Conservation (phyloP, 768 basidiomycete species). For the Leccinellum albellum region DNA sequence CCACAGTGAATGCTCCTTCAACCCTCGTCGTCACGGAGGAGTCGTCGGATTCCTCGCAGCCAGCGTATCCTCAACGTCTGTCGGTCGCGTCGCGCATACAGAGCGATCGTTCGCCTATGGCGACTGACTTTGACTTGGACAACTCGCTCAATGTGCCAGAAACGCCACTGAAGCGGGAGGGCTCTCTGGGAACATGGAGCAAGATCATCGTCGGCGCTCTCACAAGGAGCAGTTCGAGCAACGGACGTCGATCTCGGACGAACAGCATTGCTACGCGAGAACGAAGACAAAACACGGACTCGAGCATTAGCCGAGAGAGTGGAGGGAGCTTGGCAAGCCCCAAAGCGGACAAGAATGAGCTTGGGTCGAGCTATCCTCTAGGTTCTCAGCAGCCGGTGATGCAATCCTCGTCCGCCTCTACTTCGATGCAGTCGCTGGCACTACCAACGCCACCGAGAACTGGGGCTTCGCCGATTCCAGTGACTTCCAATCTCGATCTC, state of each 20-base stretch:
- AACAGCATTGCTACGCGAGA: conserved; percentile 71
- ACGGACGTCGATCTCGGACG: conserved; percentile 72
- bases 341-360: conserved; percentile 53
- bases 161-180: conserved; percentile 56
- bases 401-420: conserved; percentile 67
- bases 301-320: conserved; percentile 72
- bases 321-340: conserved; percentile 64
- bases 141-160: conserved; percentile 41
- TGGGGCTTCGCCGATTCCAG: conserved; percentile 75
- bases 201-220: conserved; percentile 63
- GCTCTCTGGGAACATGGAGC: conserved; percentile 60
- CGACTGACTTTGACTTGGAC: conserved; percentile 49
- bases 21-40: conserved; percentile 41
- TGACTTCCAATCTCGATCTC: conserved; percentile 65
- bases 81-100: conserved; percentile 62
- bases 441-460: conserved; percentile 52
- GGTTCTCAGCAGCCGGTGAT: conserved; percentile 49
- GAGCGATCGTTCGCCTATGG: conserved; percentile 55
- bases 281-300: conserved; percentile 65
- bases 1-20: conserved; percentile 41
- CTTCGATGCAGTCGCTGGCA: conserved; percentile 56
- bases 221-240: conserved; percentile 58
- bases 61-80: conserved; percentile 52
- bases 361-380: conserved; percentile 36
- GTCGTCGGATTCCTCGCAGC: conserved; percentile 50